A percentile compares a stretch with the other conserved stretches of the same genome.
Conservation (phyloP, 768 basidiomycete species). For the Zangia roseola region DNA sequence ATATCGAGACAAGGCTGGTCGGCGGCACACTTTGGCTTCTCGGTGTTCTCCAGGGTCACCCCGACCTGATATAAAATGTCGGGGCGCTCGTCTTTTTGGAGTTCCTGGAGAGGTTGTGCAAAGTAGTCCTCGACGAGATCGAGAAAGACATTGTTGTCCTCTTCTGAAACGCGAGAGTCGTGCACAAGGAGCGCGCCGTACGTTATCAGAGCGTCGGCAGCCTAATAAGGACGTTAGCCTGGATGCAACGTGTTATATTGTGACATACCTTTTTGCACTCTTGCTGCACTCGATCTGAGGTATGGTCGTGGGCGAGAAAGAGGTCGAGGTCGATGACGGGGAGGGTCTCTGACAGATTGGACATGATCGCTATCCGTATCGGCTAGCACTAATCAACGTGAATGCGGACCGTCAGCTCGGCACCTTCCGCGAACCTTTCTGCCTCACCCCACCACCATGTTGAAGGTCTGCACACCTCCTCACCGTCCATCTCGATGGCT, state of each 20-base stretch:
- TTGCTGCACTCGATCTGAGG: constrained; percentile 47
- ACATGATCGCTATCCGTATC: constrained; percentile 25
- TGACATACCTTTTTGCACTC: constrained; percentile 64
- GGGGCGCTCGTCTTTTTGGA: constrained; percentile 78
- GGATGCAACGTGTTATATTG: constrained; percentile 1
- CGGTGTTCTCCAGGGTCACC: constrained; percentile 94
- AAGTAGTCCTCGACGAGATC: constrained; percentile 96
- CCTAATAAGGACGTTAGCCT: constrained; percentile 40
- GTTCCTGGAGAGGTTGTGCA: constrained; percentile 55
- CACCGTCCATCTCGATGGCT: constrained; percentile 1
- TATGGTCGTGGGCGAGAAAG: constrained; percentile 48
- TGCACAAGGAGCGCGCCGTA: constrained; percentile 86
- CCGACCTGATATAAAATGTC: constrained; percentile 91
- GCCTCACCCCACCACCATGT: constrained; percentile 35
- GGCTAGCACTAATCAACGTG: not conserved
- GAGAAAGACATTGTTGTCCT: constrained; percentile 79
- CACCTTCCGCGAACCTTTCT: constrained; percentile 30
- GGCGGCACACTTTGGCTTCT: constrained; percentile 84
- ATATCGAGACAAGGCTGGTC: constrained; percentile 80
- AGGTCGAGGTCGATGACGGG: constrained; percentile 79
- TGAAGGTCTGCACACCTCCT: constrained; percentile 36
- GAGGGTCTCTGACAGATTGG: constrained; percentile 49
- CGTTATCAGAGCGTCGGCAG: constrained; percentile 75
- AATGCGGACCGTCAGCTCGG: constrained; percentile 14
- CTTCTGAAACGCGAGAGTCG: constrained; percentile 81